A percentile compares a stretch with the other conserved stretches of the same genome.
Evolutionary conservation across 1,284 basidiomycete species (phyloP).

Genomic region (Laetiporus sulphureus): DNA sequence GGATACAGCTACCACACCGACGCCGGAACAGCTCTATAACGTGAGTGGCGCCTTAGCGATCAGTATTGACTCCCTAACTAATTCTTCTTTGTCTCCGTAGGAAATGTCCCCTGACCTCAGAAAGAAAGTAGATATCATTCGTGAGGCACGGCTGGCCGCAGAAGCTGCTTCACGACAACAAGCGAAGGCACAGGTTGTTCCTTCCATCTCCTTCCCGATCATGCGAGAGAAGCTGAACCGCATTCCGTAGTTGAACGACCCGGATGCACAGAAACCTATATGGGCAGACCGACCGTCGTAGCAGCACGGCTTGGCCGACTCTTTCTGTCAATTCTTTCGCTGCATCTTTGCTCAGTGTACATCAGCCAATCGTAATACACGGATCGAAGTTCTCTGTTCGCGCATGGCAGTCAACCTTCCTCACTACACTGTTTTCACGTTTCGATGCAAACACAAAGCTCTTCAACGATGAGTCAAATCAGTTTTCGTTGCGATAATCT

Average conservation of each 20-base stretch:
- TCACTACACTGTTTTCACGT: too few relatives aligned
- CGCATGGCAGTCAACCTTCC: too few relatives aligned
- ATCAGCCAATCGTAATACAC: too few relatives aligned
- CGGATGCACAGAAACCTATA: conserved; percentile 44
- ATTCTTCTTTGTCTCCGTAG: too few relatives aligned
- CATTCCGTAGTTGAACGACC: conserved; percentile 26
- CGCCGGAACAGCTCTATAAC: conserved; percentile 49
- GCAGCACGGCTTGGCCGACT: not conserved
- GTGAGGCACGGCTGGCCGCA: conserved; percentile 45
- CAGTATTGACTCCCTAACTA: not conserved
- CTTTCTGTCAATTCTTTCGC: not conserved
- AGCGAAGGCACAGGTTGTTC: conserved; percentile 45
- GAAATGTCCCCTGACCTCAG: conserved; percentile 62
- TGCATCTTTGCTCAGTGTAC: too few relatives aligned
- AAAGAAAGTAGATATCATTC: conserved; percentile 58
- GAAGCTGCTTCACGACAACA: conserved; percentile 52
- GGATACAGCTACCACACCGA: conserved; percentile 49
- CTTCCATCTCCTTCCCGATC: conserved; percentile 8
- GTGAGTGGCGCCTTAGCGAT: conserved; percentile 26
- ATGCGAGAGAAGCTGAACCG: not conserved
- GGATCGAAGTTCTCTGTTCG: too few relatives aligned
- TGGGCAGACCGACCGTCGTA: conserved; percentile 33
- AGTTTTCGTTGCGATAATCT: too few relatives aligned
- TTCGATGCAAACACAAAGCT: too few relatives aligned
- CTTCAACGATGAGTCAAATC: too few relatives aligned